Conservation (phyloP, 768 basidiomycete genomes). For the Tylopilus sp. region DNA sequence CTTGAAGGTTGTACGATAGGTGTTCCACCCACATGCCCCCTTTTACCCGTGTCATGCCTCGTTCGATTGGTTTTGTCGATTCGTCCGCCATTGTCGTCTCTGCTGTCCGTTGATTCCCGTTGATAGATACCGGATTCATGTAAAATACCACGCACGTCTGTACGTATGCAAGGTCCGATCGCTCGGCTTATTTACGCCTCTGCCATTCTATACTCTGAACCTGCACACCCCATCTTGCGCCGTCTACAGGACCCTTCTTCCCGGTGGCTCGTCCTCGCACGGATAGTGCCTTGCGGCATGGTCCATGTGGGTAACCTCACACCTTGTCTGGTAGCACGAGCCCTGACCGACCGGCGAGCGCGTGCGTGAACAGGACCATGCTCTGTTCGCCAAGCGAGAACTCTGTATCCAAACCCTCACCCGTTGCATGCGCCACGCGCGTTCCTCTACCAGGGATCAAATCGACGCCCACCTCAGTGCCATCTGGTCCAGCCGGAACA, state of each 20-base stretch:
- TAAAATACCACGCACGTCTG: background rate
- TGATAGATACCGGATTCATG: background rate
- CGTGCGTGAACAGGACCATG: conserved; percentile 79
- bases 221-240: conserved; percentile 47
- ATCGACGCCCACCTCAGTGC: conserved; percentile 48
- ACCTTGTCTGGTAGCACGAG: conserved; percentile 88
- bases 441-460: conserved; percentile 34
- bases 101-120: background rate
- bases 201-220: conserved; percentile 36
- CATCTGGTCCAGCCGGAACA: conserved; percentile 42
- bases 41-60: background rate
- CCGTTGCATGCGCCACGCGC: conserved; percentile 38
- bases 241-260: conserved; percentile 85
- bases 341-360: conserved; percentile 69
- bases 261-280: conserved; percentile 68
- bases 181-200: background rate
- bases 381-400: conserved; percentile 75
- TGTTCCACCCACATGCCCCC: background rate
- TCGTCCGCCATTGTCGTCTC: background rate
- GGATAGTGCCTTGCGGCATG: conserved; percentile 60
- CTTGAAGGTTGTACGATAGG: conserved; percentile 2
- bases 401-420: conserved; percentile 63
- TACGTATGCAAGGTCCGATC: background rate
- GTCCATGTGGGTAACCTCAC: conserved; percentile 79
- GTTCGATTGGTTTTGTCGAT: conserved; percentile 1